Base-by-base conservation (phyloP, 2,329 filamentous ascomycete species). In the Coniochaeta pulveracea region DNA sequence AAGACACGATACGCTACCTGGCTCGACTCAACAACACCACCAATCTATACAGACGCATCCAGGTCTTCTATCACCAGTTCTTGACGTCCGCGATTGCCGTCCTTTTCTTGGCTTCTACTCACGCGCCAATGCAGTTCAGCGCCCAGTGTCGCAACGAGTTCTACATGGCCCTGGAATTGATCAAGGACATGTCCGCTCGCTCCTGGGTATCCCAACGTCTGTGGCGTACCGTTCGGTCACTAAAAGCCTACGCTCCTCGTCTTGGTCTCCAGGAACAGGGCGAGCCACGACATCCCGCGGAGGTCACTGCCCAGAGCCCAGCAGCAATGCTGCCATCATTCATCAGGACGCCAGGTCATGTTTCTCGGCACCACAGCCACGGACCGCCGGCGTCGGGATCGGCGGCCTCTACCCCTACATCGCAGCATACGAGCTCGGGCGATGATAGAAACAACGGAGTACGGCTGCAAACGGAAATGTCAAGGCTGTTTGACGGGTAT, bases 51-150 rank as follows among this genome's bases (percentile, higher is more conserved):
- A 67, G 73, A 22, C 71, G 66, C 21, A 72, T 81, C 33, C 81
- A 86, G 54, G 73, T 80, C 6, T 81, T 85, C 50, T 86, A 85
- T 57, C 81, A 88, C 52, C 82, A 86, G 45, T 88, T 88, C 46
- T 63, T 88, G 14, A 76, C 80, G 2, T 82, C 79, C 0, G 77
- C 80, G 2, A 72, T 88, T 14, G 78, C 80, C 1, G 80, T 84
- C 3, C 61, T 88, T 10, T 86, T 88, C 48, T 66, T 88, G 1
- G 82, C 81, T 2, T 80, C 80, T 1, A 80, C 79, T 3, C 82
- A 88, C 47, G 79, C 80, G 1, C 81, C 82, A 0, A 69, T 80
- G 0, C 68, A 76, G 17, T 88, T 86, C 51, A 80, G 75, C 44
- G 61, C 68, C 8, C 55, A 65, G 16, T 85, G 80, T 41, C 69